Percentiles rank a stretch among this genome's conserved stretches.
These are phyloP conservation scores for Coemansia sp. DNA, from an alignment of 192 early-diverging fungal species.

Conservation along the genomic window DNA sequence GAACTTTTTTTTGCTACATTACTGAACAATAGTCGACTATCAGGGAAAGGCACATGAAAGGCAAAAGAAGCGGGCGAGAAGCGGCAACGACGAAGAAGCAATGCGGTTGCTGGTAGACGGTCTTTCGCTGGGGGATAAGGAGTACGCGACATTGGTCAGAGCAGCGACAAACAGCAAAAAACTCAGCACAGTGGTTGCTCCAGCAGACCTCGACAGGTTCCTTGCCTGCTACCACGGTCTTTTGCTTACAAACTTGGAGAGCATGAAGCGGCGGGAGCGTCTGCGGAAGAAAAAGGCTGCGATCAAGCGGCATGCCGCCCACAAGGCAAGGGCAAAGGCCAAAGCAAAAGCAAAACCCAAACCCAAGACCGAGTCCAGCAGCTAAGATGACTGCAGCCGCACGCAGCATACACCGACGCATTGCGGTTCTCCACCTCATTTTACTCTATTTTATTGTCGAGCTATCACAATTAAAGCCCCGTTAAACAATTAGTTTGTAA, in stretches of 20 bases:
- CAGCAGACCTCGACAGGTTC: constrained; percentile 37
- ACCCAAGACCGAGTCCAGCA: background rate
- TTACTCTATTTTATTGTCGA: too few species aligned
- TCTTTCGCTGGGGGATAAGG: constrained; percentile 40
- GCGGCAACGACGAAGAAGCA: constrained; percentile 21
- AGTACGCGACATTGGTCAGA: constrained; percentile 43
- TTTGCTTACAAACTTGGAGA: constrained; percentile 27
- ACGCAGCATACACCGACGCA: too few species aligned
- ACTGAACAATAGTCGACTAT: constrained; percentile 25
- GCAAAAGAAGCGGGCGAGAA: constrained; percentile 31
- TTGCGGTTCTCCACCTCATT: too few species aligned
- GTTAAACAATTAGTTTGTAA: too few species aligned
- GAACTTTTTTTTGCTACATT: background rate
- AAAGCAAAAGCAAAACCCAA: constrained; percentile 22
- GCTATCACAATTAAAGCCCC: too few species aligned
- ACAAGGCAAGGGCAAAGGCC: constrained; percentile 14
- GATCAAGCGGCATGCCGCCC: constrained; percentile 21
- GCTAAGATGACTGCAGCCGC: too few species aligned
- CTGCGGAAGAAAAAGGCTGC: constrained; percentile 40
- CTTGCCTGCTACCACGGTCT: constrained; percentile 47
- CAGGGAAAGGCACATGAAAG: constrained; percentile 35
- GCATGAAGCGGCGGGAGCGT: constrained; percentile 48
- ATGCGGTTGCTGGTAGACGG: constrained; percentile 33
- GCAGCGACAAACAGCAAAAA: constrained; percentile 44
- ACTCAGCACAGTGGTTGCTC: constrained; percentile 44